A percentile compares a stretch with the other conserved stretches of the same genome.
Evolutionary conservation across 495 filamentous ascomycete genomes (phyloP).

Genomic region (Annulohypoxylon bovei): DNA sequence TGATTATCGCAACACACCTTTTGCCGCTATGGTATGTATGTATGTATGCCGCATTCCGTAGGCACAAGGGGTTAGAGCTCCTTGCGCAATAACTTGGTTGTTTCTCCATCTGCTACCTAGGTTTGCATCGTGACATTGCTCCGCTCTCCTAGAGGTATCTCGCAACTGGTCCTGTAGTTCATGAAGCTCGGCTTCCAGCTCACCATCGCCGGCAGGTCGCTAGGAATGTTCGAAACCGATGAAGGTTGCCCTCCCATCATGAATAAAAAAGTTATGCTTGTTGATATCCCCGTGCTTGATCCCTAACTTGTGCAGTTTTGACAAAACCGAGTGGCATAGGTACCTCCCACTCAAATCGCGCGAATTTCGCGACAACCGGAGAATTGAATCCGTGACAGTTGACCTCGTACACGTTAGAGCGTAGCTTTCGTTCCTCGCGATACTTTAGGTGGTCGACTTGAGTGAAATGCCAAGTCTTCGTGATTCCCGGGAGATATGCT

Average conservation of each 20-base stretch:
- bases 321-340: conserved; percentile 43
- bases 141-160: not conserved
- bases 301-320: conserved; percentile 51
- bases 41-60: no score
- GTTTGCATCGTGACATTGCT: no score
- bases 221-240: not conserved
- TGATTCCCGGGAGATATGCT: conserved; percentile 25
- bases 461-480: conserved; percentile 34
- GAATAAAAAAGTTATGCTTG: conserved; percentile 56
- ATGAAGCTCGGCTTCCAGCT: not conserved
- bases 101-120: no score
- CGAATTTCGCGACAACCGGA: conserved; percentile 53
- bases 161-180: not conserved
- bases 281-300: conserved; percentile 54
- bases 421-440: not conserved
- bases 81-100: no score
- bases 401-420: conserved; percentile 29
- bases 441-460: conserved; percentile 41
- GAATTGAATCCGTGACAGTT: conserved; percentile 39
- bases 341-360: conserved; percentile 54
- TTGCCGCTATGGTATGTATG: no score
- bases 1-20: no score
- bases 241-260: conserved; percentile 1
- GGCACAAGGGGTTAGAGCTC: no score
- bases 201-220: not conserved